Conservation (phyloP, 768 basidiomycete genomes). For the Coprinopsis marcescibilis region DNA sequence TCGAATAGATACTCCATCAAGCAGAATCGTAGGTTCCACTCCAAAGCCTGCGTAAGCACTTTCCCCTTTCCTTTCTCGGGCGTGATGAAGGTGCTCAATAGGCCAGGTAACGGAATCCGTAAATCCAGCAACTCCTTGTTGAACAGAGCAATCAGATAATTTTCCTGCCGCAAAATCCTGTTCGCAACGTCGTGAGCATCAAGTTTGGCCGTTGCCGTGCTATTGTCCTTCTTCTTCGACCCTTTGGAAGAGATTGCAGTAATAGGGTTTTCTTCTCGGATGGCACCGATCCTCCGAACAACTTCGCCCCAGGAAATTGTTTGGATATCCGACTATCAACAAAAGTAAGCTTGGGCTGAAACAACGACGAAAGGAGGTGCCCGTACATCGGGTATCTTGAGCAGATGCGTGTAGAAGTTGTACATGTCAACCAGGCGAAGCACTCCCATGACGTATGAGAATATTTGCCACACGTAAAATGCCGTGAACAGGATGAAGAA, state of each 20-base stretch:
- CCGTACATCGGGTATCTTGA: conserved; percentile 89
- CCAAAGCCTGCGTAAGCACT: conserved; percentile 82
- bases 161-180: conserved; percentile 96
- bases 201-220: conserved; percentile 75
- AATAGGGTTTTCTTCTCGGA: conserved; percentile 89
- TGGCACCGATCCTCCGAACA: conserved; percentile 82
- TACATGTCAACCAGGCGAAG: conserved; percentile 89
- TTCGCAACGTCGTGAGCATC: conserved; percentile 99
- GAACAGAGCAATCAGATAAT: conserved; percentile 96
- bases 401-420: conserved; percentile 89
- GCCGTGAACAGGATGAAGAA: conserved; percentile 81
- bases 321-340: conserved; percentile 83
- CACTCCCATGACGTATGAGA: conserved; percentile 69
- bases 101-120: conserved; percentile 67
- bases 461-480: conserved; percentile 87
- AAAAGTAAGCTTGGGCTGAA: conserved; percentile 7
- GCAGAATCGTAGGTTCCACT: conserved; percentile 97
- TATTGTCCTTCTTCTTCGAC: conserved; percentile 39
- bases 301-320: conserved; percentile 97
- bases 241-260: conserved; percentile 74
- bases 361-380: neutral
- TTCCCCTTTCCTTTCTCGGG: conserved; percentile 63
- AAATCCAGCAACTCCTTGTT: conserved; percentile 95
- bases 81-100: conserved; percentile 46
- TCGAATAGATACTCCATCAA: conserved; percentile 95